Evolutionary conservation across 2,329 filamentous ascomycete genomes (phyloP).

Genomic region (Elsinoe necatrix): DNA sequence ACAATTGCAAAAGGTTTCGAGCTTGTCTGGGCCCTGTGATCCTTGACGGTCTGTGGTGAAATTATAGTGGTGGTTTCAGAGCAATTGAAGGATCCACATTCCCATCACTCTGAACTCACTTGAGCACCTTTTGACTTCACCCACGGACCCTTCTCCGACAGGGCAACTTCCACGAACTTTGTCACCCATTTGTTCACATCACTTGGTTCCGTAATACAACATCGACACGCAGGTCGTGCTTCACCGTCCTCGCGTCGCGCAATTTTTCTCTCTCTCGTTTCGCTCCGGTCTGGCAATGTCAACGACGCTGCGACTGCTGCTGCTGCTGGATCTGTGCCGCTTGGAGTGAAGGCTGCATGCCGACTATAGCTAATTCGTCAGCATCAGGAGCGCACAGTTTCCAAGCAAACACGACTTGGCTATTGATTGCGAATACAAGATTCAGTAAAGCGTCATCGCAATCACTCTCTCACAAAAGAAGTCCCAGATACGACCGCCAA

Average conservation of each 20-base stretch:
- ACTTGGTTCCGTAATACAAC: background rate
- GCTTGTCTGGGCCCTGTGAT: background rate
- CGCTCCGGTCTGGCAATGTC: slow-evolving; percentile 2
- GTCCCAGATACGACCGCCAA: background rate
- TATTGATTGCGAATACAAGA: background rate
- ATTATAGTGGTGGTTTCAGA: slow-evolving; percentile 1
- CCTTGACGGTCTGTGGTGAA: background rate
- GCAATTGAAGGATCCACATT: background rate
- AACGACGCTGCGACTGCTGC: slow-evolving; percentile 11
- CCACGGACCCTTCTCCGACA: background rate
- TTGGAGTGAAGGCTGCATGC: background rate
- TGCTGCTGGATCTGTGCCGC: slow-evolving; percentile 8
- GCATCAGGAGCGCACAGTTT: background rate
- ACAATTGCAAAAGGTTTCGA: background rate
- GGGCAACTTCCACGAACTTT: background rate
- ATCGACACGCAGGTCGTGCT: slow-evolving; percentile 5
- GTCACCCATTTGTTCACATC: background rate
- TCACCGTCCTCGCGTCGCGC: background rate
- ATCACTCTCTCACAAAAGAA: background rate
- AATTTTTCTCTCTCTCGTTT: background rate
- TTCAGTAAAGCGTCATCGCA: background rate
- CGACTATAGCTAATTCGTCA: slow-evolving; percentile 6
- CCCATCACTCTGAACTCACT: background rate
- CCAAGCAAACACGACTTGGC: background rate
- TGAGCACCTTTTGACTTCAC: background rate